Conservation (phyloP, 2,329 filamentous ascomycete species). For the Pestalotiopsis sp. region DNA sequence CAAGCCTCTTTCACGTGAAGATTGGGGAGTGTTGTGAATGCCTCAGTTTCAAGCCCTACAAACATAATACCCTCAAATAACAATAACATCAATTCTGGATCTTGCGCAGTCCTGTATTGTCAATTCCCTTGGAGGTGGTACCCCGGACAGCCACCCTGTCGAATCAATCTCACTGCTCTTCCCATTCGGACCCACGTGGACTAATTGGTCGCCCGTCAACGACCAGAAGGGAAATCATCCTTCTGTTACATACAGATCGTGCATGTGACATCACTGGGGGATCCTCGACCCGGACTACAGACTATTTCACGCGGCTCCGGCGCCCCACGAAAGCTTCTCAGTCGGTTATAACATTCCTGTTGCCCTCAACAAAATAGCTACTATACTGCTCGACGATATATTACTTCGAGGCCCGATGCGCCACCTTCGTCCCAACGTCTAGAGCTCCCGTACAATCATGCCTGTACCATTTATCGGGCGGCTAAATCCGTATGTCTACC, state of each 20-base stretch:
- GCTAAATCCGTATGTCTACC: conserved; percentile 37
- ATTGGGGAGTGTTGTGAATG: neutral
- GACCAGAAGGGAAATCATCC: conserved; percentile 6
- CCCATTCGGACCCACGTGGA: neutral
- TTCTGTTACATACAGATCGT: conserved; percentile 14
- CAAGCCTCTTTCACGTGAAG: conserved; percentile 4
- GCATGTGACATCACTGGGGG: conserved; percentile 30
- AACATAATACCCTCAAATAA: neutral
- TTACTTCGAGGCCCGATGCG: neutral
- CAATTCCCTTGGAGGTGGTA: neutral
- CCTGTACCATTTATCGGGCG: conserved; percentile 44
- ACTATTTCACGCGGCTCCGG: conserved; percentile 10
- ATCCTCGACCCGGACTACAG: conserved; percentile 8
- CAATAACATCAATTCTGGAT: neutral
- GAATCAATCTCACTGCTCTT: neutral
- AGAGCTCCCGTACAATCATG: conserved; percentile 27
- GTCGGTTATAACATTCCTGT: neutral
- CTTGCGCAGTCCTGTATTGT: neutral
- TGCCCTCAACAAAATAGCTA: neutral
- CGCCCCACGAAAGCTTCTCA: conserved; percentile 12
- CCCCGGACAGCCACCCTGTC: neutral
- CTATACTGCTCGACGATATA: neutral
- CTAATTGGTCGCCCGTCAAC: conserved; percentile 1
- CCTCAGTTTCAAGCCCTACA: neutral
- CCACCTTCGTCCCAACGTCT: neutral